Evolutionary conservation across 352 stramenopile genomes (phyloP).

Genomic region (Phytopythium helicoides): DNA sequence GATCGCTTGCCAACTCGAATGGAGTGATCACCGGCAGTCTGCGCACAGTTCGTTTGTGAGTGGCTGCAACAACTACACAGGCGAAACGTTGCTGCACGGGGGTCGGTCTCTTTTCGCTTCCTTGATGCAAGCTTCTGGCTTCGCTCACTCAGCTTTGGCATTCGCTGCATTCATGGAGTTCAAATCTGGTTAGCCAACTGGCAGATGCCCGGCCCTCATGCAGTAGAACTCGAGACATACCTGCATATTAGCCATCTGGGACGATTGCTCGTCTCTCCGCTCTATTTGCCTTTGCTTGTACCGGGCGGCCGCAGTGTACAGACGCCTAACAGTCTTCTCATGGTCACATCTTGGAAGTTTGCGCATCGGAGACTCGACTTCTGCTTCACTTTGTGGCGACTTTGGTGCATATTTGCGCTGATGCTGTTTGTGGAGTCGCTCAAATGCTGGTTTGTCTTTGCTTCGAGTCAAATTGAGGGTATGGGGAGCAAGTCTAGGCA

Average conservation of each 20-base stretch:
- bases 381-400: neutral
- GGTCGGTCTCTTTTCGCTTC: conserved; percentile 13
- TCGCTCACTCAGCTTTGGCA: conserved; percentile 44
- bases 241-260: conserved; percentile 27
- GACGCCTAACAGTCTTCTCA: conserved; percentile 16
- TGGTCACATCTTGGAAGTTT: too few relatives aligned
- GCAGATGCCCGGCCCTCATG: neutral
- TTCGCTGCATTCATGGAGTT: conserved; percentile 26
- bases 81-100: neutral
- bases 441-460: conserved; percentile 26
- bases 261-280: conserved; percentile 26
- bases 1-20: conserved; percentile 17
- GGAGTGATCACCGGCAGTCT: conserved; percentile 5
- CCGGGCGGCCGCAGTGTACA: conserved; percentile 32
- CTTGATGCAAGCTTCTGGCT: conserved; percentile 44
- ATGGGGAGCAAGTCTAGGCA: conserved; percentile 48
- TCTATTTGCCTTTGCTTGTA: conserved; percentile 44
- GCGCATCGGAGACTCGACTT: too few relatives aligned
- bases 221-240: conserved; percentile 19
- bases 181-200: too few relatives aligned
- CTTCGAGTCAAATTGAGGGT: conserved; percentile 38
- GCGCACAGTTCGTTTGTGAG: neutral
- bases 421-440: conserved; percentile 51
- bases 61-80: conserved; percentile 25
- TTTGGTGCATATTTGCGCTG: conserved; percentile 9